Conservation (phyloP, 345 rosid genomes). For the Dipteronia sinensis region DNA sequence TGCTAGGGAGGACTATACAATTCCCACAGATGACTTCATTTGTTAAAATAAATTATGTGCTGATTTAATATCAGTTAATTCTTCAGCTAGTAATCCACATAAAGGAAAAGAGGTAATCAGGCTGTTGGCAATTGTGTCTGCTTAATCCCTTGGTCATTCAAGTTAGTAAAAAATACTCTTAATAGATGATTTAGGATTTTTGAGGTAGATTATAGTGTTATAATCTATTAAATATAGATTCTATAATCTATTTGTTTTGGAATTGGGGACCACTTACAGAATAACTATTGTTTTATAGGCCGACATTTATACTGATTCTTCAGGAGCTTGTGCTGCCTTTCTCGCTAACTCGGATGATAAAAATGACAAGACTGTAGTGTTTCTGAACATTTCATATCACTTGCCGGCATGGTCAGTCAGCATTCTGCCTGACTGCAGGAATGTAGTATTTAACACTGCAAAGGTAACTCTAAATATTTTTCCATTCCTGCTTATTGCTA, state of each 20-base stretch:
- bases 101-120: too few species aligned
- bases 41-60: too few species aligned
- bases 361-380: constrained; percentile 58
- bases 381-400: constrained; percentile 59
- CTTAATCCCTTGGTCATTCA: not conserved
- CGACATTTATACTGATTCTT: constrained; percentile 62
- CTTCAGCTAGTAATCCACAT: too few species aligned
- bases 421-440: constrained; percentile 91
- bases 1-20: too few species aligned
- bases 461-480: constrained; percentile 49
- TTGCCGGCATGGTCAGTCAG: constrained; percentile 98
- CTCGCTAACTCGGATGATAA: constrained; percentile 77
- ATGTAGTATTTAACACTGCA: constrained; percentile 76
- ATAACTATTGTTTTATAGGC: constrained; percentile 55
- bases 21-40: too few species aligned
- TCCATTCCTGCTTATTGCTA: not conserved
- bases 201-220: not conserved
- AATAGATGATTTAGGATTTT: not conserved
- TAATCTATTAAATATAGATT: too few species aligned
- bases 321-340: constrained; percentile 82
- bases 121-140: too few species aligned
- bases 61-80: too few species aligned
- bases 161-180: not conserved
- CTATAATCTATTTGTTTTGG: not conserved
- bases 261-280: constrained; percentile 8